Evolutionary conservation across 805 yeast genomes (phyloP).

Genomic region (Debaryomyces castellii): DNA sequence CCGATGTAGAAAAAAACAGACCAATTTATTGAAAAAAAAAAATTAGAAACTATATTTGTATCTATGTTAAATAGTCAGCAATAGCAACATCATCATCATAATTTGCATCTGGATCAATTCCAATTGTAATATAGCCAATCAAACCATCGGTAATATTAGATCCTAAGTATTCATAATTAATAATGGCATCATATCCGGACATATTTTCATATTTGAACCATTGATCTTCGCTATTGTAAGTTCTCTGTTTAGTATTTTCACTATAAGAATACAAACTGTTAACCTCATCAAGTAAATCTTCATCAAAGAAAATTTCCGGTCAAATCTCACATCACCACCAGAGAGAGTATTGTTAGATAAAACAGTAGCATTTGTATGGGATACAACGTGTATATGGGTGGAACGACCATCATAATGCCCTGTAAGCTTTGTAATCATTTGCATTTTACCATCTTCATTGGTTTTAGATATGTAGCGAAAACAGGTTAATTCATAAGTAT

Average conservation of each 20-base stretch:
- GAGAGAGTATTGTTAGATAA: not conserved
- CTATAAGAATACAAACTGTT: not conserved
- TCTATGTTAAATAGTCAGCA: not conserved
- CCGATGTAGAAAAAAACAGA: too few species aligned
- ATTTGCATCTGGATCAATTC: conserved; percentile 1
- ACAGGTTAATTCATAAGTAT: too few species aligned
- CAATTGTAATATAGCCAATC: conserved; percentile 5
- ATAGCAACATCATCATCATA: conserved; percentile 3
- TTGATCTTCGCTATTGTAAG: not conserved
- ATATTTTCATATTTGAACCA: not conserved
- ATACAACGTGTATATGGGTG: not conserved
- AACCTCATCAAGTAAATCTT: conserved; percentile 1
- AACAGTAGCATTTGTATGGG: not conserved
- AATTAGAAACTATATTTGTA: too few species aligned
- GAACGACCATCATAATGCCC: not conserved
- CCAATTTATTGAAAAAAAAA: too few species aligned
- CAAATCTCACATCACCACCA: conserved; percentile 6
- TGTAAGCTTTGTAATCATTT: too few species aligned
- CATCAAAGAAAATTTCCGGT: conserved; percentile 4
- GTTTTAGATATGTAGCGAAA: too few species aligned
- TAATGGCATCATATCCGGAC: conserved; percentile 2
- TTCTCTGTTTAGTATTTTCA: not conserved
- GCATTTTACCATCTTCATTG: too few species aligned
- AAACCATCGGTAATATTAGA: conserved; percentile 4
- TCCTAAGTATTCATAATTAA: conserved; percentile 4